These are phyloP conservation scores for Vicia sativa DNA, from an alignment of 306 rosid genomes.

Conservation along the genomic window DNA sequence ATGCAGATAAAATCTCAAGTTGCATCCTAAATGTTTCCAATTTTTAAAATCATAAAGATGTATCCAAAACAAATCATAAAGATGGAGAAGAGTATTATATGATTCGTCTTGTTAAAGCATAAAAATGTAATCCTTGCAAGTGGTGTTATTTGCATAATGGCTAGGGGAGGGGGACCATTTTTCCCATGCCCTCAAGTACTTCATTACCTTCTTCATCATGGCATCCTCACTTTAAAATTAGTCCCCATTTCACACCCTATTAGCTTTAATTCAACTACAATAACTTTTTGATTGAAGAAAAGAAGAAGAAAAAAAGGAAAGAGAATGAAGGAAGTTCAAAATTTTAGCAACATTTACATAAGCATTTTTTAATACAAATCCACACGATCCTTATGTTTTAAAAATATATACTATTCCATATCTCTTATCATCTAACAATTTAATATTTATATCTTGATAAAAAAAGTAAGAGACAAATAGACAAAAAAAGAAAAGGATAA, in stretches of 20 bases:
- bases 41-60: background rate
- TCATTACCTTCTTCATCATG: slow-evolving; percentile 54
- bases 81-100: slow-evolving; percentile 29
- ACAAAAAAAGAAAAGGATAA: slow-evolving; percentile 18
- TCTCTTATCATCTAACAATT: background rate
- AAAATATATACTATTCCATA: background rate
- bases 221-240: slow-evolving; percentile 51
- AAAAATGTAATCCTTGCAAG: slow-evolving; percentile 41
- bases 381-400: background rate
- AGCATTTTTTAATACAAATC: background rate
- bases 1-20: too few relatives aligned
- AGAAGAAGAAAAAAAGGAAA: slow-evolving; percentile 2
- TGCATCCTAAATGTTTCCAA: too few relatives aligned
- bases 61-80: slow-evolving; percentile 15
- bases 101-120: slow-evolving; percentile 34
- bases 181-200: slow-evolving; percentile 58
- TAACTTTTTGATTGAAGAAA: background rate
- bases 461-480: slow-evolving; percentile 17
- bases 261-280: slow-evolving; percentile 41
- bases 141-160: slow-evolving; percentile 52
- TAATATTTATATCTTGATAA: background rate
- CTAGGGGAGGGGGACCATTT: slow-evolving; percentile 56
- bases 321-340: slow-evolving; percentile 16
- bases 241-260: slow-evolving; percentile 43
- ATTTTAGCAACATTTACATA: too few relatives aligned